phyloP scores from a whole-genome alignment of 371 early-diverging fungal species.

The Basidiobolus meristosporus region DNA sequence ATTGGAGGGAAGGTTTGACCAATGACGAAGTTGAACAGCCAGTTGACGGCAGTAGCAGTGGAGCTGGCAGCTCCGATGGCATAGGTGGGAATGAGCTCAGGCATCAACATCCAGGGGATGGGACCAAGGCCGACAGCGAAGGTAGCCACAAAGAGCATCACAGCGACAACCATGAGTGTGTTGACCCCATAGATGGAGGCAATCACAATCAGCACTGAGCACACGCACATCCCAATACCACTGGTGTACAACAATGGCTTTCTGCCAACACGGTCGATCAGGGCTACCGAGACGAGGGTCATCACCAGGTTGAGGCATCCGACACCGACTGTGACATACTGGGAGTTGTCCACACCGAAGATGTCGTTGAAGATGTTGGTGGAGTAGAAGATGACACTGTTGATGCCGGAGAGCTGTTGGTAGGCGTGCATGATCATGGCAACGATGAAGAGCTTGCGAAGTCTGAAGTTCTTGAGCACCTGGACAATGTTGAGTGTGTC shows the following conservation, averaged over 20 bases:
- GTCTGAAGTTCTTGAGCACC: conserved; percentile 17
- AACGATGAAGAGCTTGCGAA: conserved; percentile 29
- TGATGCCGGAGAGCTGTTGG: conserved; percentile 78
- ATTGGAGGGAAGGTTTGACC: conserved; percentile 41
- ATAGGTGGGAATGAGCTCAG: conserved; percentile 46
- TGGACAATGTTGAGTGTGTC: conserved; percentile 8
- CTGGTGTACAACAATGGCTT: conserved; percentile 44
- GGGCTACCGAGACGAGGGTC: conserved; percentile 21
- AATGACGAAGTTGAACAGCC: conserved; percentile 43
- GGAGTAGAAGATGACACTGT: conserved; percentile 60
- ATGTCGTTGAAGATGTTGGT: conserved; percentile 21
- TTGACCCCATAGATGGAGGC: conserved; percentile 23
- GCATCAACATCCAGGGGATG: conserved; percentile 47
- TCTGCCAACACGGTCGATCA: conserved; percentile 61
- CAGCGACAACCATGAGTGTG: conserved; percentile 35
- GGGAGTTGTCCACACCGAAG: conserved; percentile 20
- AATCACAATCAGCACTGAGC: conserved; percentile 25
- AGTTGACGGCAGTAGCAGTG: conserved; percentile 37
- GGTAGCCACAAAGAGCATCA: conserved; percentile 54
- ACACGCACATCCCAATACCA: conserved; percentile 26
- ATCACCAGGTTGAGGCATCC: conserved; percentile 26
- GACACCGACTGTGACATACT: conserved; percentile 28
- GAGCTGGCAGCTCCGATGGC: conserved; percentile 39
- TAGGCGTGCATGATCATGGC: conserved; percentile 18
- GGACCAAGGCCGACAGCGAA: conserved; percentile 74